Base-by-base conservation (phyloP, 225 moss, liverwort and hornwort species). In the Climacium dendroides region DNA sequence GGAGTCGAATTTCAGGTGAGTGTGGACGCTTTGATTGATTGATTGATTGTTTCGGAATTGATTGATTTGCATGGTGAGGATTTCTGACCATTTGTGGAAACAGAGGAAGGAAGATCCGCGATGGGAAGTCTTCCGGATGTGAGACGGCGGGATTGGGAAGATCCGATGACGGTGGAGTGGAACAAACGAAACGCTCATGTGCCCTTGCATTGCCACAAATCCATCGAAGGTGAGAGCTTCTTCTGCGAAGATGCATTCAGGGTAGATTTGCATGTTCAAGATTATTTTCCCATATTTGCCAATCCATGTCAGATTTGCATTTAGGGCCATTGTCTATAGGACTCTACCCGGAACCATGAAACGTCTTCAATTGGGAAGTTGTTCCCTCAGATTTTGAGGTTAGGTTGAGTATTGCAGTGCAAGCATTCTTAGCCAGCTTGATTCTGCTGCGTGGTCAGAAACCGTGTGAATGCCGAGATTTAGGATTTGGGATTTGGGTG, bases 81-180 rank as follows among this genome's bases (percentile, higher is more conserved):
- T 85, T 66, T 83, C 26, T 85, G 86, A 86, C 10, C 29, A 79
- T 85, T 57, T 82, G 65, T 80, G 75, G 37, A 47, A 77, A 74
- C 87, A 90, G 93, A 69, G 70, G 81, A 84, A 69, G 89, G 79
- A 71, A 61, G 60, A 17, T n/a, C 67, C 22, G 37, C 85, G 32
- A 92, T 92, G 94, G 90, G 57, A 72, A 79, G 73, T 20, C n/a
- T 91, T 28, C 83, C 90, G 67, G 89, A 78, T 35, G 91, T 91
- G 86, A 78, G 84, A 34, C 94, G 91, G 50, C 94, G 95, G 35
- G 96, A 97, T 92, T 99, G 99, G 99, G 99, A 99, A 89, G 99
- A 99, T 90, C 99, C 96, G 32, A 91, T 91, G 91, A 96, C 91
- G 62, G 94, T 99, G 66, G 97, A 94, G 80, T 97, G 99, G 97